Evolutionary conservation across 139 green algal species (phyloP).

Genomic region (Coccomyxa sp.): DNA sequence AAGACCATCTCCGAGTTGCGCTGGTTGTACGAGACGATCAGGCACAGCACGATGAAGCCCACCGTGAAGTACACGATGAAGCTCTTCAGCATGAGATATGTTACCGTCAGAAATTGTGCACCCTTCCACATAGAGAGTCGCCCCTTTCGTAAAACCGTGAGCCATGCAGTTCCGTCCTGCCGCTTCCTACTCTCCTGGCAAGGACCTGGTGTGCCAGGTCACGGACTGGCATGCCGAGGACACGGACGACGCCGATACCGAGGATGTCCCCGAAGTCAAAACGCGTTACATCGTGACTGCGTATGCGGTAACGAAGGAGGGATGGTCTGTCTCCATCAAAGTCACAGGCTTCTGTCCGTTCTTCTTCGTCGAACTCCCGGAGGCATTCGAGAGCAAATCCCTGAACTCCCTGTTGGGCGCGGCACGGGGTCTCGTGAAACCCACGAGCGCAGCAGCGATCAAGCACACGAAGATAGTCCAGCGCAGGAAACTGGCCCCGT

Average conservation of each 20-base stretch:
- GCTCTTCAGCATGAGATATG: conserved; percentile 1
- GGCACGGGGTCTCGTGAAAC: not conserved
- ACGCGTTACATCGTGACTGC: not conserved
- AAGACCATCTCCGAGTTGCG: not conserved
- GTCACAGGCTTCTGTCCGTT: not conserved
- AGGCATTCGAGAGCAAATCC: not conserved
- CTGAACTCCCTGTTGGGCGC: not conserved
- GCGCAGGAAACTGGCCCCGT: not conserved
- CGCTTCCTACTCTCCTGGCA: not conserved
- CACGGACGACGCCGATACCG: not conserved
- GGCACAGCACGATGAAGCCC: not conserved
- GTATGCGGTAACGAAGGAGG: not conserved
- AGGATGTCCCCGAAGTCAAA: not conserved
- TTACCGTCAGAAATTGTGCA: not conserved
- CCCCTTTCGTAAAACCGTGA: not conserved
- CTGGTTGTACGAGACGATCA: not conserved
- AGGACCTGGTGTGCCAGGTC: not conserved
- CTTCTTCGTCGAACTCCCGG: not conserved
- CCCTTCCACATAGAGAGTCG: not conserved
- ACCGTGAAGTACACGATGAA: conserved; percentile 1
- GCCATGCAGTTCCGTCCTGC: not conserved
- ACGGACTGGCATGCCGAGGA: not conserved
- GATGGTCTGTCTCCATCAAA: conserved; percentile 1
- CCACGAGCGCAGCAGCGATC: not conserved
- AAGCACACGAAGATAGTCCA: not conserved